These are phyloP conservation scores for Exophiala aquamarina DNA, from an alignment of 2,329 filamentous ascomycete genomes.

Conservation along the genomic window DNA sequence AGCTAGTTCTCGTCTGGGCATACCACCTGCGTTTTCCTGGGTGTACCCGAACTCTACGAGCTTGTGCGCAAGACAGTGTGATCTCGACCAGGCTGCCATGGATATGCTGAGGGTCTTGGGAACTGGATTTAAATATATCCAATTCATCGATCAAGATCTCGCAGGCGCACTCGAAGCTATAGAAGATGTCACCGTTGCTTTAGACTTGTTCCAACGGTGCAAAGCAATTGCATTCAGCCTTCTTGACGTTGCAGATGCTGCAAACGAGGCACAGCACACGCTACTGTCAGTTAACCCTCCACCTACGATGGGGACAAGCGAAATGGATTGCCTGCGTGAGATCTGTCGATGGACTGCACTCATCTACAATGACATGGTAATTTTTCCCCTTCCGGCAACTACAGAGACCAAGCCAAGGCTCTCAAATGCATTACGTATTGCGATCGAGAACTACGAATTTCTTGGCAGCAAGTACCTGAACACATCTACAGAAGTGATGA, in stretches of 20 bases:
- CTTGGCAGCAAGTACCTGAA: neutral
- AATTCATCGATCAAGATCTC: conserved; percentile 4
- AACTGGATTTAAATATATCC: conserved; percentile 5
- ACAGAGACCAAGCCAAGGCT: conserved; percentile 6
- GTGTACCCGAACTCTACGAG: conserved; percentile 1
- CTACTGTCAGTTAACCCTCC: neutral
- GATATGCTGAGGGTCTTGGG: conserved; percentile 9
- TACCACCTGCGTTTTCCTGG: conserved; percentile 12
- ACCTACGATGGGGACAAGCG: neutral
- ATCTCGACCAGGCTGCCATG: conserved; percentile 8
- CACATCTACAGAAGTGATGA: neutral
- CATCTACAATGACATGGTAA: conserved; percentile 16
- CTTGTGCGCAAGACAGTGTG: neutral
- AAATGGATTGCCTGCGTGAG: conserved; percentile 1
- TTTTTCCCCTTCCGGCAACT: conserved; percentile 10
- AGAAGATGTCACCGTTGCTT: conserved; percentile 11
- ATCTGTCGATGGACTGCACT: conserved; percentile 12
- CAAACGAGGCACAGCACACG: conserved; percentile 13
- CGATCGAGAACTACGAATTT: conserved; percentile 9
- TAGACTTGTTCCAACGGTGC: conserved; percentile 13
- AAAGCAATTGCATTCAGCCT: conserved; percentile 5
- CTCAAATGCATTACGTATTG: conserved; percentile 5
- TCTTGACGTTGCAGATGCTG: conserved; percentile 6
- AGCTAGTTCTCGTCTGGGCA: conserved; percentile 5
- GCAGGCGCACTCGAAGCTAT: conserved; percentile 2